These are phyloP conservation scores for Mucor sp. DNA, from an alignment of 371 early-diverging fungal genomes.

Conservation along the genomic window DNA sequence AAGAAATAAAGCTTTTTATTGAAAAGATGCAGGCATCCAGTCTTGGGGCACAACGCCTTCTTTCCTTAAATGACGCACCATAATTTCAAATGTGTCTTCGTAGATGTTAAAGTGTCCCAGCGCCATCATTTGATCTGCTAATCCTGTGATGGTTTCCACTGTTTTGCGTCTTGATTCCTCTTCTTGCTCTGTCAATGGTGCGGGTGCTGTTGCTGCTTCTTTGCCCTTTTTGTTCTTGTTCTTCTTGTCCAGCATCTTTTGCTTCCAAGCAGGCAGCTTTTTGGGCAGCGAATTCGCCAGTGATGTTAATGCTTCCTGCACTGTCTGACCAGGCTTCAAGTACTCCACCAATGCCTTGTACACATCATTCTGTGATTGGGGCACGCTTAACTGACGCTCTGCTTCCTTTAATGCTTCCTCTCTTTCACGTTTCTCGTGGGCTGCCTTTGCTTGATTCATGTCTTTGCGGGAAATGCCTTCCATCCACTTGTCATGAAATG, in stretches of 20 bases:
- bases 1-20: slow-evolving; percentile 3
- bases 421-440: slow-evolving; percentile 63
- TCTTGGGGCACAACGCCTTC: slow-evolving; percentile 63
- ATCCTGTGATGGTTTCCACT: slow-evolving; percentile 70
- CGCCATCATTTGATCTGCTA: slow-evolving; percentile 78
- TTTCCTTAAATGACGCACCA: slow-evolving; percentile 68
- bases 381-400: slow-evolving; percentile 45
- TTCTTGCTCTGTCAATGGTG: slow-evolving; percentile 38
- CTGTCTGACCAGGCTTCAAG: slow-evolving; percentile 73
- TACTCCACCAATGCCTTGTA: slow-evolving; percentile 64
- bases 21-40: slow-evolving; percentile 52
- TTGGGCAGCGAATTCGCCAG: slow-evolving; percentile 57
- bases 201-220: background rate
- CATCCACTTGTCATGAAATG: slow-evolving; percentile 89
- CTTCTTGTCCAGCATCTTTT: slow-evolving; percentile 63
- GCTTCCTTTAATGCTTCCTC: slow-evolving; percentile 55
- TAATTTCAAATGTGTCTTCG: slow-evolving; percentile 76
- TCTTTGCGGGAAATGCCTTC: slow-evolving; percentile 75
- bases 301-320: slow-evolving; percentile 67
- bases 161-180: slow-evolving; percentile 42
- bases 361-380: slow-evolving; percentile 55
- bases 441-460: slow-evolving; percentile 74
- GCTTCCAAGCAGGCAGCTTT: slow-evolving; percentile 55
- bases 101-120: slow-evolving; percentile 73
- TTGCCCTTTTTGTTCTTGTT: slow-evolving; percentile 48